phyloP scores from a whole-genome alignment of 768 basidiomycete genomes.

The Sarcomyxa edulis region DNA sequence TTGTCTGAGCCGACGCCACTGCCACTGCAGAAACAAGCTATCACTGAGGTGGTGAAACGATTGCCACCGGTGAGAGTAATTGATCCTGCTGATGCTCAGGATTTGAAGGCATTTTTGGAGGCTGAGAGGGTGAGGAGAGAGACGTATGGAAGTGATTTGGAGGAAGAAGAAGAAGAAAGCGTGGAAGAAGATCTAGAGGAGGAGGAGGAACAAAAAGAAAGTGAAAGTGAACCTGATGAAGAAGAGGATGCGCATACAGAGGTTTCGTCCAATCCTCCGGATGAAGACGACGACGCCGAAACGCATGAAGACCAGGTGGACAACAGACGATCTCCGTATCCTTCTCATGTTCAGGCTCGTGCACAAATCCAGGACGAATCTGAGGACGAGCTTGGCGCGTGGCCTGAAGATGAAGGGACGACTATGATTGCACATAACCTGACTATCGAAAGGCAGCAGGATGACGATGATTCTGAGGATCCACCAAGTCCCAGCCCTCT shows the following conservation, averaged over 20 bases:
- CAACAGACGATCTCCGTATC: no score
- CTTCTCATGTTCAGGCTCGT: not conserved
- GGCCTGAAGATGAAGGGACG: constrained; percentile 5
- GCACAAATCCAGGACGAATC: not conserved
- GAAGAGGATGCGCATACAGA: not conserved
- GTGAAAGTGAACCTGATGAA: not conserved
- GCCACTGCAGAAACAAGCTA: no score
- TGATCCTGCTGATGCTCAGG: constrained; percentile 51
- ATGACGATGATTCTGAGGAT: not conserved
- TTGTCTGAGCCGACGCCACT: constrained; percentile 28
- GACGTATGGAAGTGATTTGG: constrained; percentile 32
- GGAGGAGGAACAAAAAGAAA: not conserved
- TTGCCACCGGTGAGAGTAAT: constrained; percentile 39
- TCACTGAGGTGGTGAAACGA: constrained; percentile 25
- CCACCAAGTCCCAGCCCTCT: no score
- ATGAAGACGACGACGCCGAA: no score
- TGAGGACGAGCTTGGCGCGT: constrained; percentile 2
- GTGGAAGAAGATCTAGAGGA: constrained; percentile 2
- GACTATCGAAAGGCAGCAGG: not conserved
- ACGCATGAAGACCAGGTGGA: no score
- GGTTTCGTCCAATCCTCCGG: not conserved
- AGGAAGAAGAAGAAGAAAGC: not conserved
- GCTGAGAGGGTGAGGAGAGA: constrained; percentile 52
- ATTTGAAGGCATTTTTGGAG: constrained; percentile 62
- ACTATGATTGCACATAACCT: constrained; percentile 1